Conservation (phyloP, 2,329 filamentous ascomycete genomes). For the Aspergillus floridensis region DNA sequence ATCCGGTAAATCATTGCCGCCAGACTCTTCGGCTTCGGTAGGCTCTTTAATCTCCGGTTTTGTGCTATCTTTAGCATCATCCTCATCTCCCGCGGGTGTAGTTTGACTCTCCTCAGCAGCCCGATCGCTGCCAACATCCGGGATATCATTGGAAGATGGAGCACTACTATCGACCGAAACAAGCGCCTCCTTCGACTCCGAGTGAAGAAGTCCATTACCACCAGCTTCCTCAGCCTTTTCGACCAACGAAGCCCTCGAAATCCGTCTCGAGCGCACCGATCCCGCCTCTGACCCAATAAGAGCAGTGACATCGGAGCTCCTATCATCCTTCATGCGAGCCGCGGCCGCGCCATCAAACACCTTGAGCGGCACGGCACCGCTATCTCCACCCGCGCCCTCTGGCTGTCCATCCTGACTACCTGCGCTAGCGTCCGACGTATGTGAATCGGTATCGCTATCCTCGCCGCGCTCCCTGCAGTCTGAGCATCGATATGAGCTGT, state of each 20-base stretch:
- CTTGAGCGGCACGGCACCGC: slow-evolving; percentile 16
- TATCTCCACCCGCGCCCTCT: not conserved
- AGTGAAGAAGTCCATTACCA: slow-evolving; percentile 11
- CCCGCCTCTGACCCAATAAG: slow-evolving; percentile 38
- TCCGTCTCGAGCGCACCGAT: slow-evolving; percentile 29
- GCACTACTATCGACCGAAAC: slow-evolving; percentile 19
- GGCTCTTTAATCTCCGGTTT: not conserved
- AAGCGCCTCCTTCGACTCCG: slow-evolving; percentile 40
- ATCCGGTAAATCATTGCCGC: not conserved
- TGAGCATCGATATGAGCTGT: slow-evolving; percentile 20
- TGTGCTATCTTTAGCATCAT: not conserved
- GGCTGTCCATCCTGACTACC: slow-evolving; percentile 5
- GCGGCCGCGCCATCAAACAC: slow-evolving; percentile 19
- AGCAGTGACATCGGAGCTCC: slow-evolving; percentile 68
- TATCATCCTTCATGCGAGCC: slow-evolving; percentile 45
- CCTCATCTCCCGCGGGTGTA: not conserved
- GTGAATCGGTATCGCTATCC: slow-evolving; percentile 14
- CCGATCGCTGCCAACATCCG: slow-evolving; percentile 24
- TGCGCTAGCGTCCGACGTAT: slow-evolving; percentile 6
- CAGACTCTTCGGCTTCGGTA: not conserved
- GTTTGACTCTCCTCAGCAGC: slow-evolving; percentile 19
- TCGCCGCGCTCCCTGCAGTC: slow-evolving; percentile 18
- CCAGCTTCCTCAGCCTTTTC: slow-evolving; percentile 27
- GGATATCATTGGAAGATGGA: slow-evolving; percentile 27
- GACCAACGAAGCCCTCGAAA: slow-evolving; percentile 30